Conservation (phyloP, 2,329 filamentous ascomycete species). For the Helotiales sp. region DNA sequence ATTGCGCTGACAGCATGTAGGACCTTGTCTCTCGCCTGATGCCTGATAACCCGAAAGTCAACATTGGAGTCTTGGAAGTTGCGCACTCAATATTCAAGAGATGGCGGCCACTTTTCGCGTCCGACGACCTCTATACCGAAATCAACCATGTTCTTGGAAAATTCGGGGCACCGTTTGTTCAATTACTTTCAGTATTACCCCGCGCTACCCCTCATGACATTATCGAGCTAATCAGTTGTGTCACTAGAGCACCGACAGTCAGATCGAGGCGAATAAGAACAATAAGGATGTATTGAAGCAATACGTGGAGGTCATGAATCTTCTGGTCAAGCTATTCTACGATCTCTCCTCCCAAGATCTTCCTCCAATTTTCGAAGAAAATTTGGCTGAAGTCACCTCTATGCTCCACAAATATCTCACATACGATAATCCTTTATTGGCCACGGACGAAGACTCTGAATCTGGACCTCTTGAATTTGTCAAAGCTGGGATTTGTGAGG, state of each 20-base stretch:
- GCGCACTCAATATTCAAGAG: conserved; percentile 97
- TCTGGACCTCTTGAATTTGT: conserved; percentile 83
- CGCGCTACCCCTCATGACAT: not conserved
- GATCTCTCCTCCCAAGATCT: conserved; percentile 98
- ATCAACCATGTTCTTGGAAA: conserved; percentile 92
- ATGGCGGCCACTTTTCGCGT: conserved; percentile 93
- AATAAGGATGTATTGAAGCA: conserved; percentile 76
- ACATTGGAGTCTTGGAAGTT: conserved; percentile 93
- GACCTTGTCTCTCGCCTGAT: conserved; percentile 90
- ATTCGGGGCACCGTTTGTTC: conserved; percentile 84
- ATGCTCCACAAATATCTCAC: conserved; percentile 91
- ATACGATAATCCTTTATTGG: conserved; percentile 83
- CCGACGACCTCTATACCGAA: conserved; percentile 90
- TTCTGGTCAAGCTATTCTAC: conserved; percentile 90
- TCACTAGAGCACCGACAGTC: conserved; percentile 66
- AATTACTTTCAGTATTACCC: conserved; percentile 71
- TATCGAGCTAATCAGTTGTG: not conserved
- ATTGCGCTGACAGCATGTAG: conserved; percentile 46
- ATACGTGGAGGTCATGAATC: conserved; percentile 83
- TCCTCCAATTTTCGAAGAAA: conserved; percentile 91
- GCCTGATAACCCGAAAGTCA: conserved; percentile 78
- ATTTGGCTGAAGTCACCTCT: conserved; percentile 75
- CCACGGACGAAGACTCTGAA: conserved; percentile 88
- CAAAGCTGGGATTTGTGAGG: conserved; percentile 93
- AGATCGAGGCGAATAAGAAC: conserved; percentile 74